These are phyloP conservation scores for Boletus rubescentipes DNA, from an alignment of 768 basidiomycete species.

Conservation along the genomic window DNA sequence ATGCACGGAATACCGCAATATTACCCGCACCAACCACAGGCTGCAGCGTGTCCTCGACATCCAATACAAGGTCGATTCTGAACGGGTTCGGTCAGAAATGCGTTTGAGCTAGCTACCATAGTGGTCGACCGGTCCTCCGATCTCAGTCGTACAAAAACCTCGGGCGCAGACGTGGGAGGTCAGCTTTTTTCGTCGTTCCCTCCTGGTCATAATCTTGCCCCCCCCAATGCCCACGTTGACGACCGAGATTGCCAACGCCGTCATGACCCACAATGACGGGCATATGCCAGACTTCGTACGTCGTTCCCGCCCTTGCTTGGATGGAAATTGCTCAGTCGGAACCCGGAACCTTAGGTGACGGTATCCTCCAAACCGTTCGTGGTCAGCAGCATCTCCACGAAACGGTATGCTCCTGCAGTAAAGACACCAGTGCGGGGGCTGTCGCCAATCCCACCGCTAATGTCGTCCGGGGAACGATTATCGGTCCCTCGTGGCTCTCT, in stretches of 20 bases:
- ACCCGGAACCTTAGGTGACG: background rate
- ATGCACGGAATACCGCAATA: too few species aligned
- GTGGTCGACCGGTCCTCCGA: background rate
- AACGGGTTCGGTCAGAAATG: background rate
- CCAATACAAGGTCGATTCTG: background rate
- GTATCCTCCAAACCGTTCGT: slow-evolving; percentile 1
- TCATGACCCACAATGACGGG: background rate
- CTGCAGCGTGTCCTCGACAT: background rate
- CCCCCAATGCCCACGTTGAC: background rate
- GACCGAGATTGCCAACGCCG: background rate
- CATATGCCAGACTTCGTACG: background rate
- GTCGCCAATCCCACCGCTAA: background rate
- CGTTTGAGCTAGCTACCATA: background rate
- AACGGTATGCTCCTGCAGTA: background rate
- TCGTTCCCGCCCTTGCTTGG: background rate
- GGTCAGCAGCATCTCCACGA: background rate
- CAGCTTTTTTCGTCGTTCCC: slow-evolving; percentile 1
- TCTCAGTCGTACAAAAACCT: background rate
- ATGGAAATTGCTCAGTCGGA: too few species aligned
- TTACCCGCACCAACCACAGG: background rate
- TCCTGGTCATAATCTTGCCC: background rate
- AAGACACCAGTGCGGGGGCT: background rate
- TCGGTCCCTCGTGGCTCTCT: background rate
- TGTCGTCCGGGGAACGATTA: background rate
- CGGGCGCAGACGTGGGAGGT: background rate